Evolutionary conservation across 2,329 filamentous ascomycete genomes (phyloP).

Genomic region (Aspergillus eucalypticola): DNA sequence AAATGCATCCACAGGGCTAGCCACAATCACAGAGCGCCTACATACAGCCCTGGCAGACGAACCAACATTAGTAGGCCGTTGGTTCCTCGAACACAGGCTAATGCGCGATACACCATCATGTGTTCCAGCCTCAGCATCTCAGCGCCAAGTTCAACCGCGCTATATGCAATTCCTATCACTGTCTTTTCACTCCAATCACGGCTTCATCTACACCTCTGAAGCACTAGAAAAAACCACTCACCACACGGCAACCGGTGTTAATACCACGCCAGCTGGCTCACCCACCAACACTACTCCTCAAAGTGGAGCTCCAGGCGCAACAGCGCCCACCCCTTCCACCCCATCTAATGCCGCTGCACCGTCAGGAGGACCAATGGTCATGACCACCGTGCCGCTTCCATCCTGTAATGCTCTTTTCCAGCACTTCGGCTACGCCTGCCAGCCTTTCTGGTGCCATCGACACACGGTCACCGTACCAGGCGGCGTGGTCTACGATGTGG

Average conservation of each 20-base stretch:
- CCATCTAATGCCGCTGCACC: slow-evolving; percentile 5
- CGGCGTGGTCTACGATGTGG: slow-evolving; percentile 44
- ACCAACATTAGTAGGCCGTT: slow-evolving; percentile 38
- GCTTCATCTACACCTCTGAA: slow-evolving; percentile 45
- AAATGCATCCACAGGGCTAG: slow-evolving; percentile 39
- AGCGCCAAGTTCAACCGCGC: slow-evolving; percentile 33
- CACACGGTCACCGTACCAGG: slow-evolving; percentile 39
- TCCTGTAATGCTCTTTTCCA: slow-evolving; percentile 40
- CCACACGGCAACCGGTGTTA: slow-evolving; percentile 10
- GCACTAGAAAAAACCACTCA: slow-evolving; percentile 20
- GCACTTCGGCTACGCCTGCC: slow-evolving; percentile 43
- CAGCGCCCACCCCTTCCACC: background rate
- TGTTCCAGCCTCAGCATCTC: slow-evolving; percentile 36
- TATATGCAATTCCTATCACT: slow-evolving; percentile 47
- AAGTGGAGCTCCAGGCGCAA: background rate
- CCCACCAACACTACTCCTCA: background rate
- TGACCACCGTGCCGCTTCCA: slow-evolving; percentile 41
- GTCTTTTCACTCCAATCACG: slow-evolving; percentile 42
- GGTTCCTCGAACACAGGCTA: slow-evolving; percentile 45
- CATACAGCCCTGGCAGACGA: slow-evolving; percentile 38
- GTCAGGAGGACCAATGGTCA: slow-evolving; percentile 31
- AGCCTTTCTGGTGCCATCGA: slow-evolving; percentile 46
- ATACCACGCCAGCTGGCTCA: slow-evolving; percentile 7
- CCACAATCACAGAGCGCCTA: slow-evolving; percentile 40
- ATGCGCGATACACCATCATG: slow-evolving; percentile 46